Conservation (phyloP, 192 early-diverging fungal genomes). For the Rhizophlyctis rosea region DNA sequence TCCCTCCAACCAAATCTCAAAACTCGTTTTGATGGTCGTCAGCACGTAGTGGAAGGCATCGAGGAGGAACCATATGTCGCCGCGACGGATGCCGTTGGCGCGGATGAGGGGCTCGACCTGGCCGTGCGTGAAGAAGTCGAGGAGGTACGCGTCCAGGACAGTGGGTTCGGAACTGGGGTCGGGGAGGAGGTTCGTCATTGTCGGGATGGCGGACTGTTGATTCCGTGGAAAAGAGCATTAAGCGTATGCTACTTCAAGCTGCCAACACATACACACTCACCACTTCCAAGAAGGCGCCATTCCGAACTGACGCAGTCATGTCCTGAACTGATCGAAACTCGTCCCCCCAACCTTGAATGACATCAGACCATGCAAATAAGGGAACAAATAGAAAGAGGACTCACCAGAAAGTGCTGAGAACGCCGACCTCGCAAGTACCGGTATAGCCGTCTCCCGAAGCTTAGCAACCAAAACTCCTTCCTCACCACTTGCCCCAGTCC, state of each 20-base stretch:
- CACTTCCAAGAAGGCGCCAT: conserved; percentile 15
- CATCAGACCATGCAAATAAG: too few species aligned
- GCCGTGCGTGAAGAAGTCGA: conserved; percentile 32
- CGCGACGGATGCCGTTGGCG: conserved; percentile 23
- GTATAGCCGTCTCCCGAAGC: conserved; percentile 8
- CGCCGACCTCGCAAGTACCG: conserved; percentile 22
- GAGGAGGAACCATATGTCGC: conserved; percentile 23
- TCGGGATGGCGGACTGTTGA: conserved; percentile 16
- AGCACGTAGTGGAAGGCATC: conserved; percentile 24
- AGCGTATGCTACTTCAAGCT: too few species aligned
- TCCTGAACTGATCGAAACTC: conserved; percentile 17
- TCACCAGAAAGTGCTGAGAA: conserved; percentile 29
- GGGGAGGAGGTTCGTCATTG: conserved; percentile 10
- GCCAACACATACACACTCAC: too few species aligned
- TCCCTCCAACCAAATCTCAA: conserved; percentile 11
- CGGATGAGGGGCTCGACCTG: conserved; percentile 17
- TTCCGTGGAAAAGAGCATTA: too few species aligned
- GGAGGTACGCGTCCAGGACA: conserved; percentile 24
- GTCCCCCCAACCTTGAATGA: too few species aligned
- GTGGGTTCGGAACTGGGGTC: neutral
- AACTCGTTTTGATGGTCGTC: neutral
- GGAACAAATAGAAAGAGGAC: too few species aligned
- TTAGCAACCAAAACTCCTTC: neutral
- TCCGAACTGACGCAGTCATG: conserved; percentile 7
- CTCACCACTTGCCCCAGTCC: neutral